Conservation (phyloP, 2,329 filamentous ascomycete genomes). For the Sarocladium brachiariae region DNA sequence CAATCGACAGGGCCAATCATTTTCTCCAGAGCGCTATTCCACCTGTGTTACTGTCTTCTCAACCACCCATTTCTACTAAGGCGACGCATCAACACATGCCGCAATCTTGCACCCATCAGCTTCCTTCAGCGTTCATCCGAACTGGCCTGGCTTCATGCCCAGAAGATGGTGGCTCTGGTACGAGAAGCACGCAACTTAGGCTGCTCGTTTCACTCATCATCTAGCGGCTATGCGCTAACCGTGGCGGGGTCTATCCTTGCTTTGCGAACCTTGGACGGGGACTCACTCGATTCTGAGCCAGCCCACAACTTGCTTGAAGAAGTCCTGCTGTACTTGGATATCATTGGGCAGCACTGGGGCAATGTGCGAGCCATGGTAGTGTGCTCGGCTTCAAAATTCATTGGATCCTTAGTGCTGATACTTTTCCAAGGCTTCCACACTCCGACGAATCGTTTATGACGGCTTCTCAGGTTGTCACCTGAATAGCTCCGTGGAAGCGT, state of each 20-base stretch:
- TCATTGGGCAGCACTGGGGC: neutral
- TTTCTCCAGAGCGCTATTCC: neutral
- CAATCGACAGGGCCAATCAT: neutral
- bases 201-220: neutral
- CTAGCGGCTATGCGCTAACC: neutral
- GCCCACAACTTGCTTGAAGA: neutral
- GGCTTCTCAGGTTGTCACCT: neutral
- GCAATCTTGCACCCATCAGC: slow-evolving; percentile 1
- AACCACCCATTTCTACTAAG: neutral
- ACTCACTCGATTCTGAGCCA: neutral
- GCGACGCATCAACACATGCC: neutral
- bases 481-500: neutral
- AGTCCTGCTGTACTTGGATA: neutral
- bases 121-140: neutral
- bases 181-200: neutral
- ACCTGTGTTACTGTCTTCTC: neutral
- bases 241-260: neutral
- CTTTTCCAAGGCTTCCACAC: neutral
- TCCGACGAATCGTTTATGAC: neutral
- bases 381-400: neutral
- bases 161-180: slow-evolving; percentile 1
- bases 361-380: neutral
- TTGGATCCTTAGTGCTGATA: neutral
- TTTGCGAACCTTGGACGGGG: neutral
- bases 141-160: neutral